phyloP scores from a whole-genome alignment of 352 stramenopile genomes.

The Elongisporangium prolatum region DNA sequence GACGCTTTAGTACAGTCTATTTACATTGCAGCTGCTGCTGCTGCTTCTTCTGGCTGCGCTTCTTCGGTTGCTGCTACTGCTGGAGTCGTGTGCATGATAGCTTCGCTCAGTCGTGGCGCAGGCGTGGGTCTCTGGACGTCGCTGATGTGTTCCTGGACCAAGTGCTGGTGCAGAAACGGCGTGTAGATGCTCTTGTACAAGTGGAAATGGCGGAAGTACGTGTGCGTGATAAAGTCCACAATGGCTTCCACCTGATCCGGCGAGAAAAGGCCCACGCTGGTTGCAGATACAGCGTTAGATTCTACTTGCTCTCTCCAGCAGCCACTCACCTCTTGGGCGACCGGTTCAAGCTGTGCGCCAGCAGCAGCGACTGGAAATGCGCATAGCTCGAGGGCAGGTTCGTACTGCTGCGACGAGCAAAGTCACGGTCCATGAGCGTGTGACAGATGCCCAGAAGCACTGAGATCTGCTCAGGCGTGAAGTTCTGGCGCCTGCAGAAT shows the following conservation, averaged over 20 bases:
- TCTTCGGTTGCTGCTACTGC: conserved; percentile 1
- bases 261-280: conserved; percentile 56
- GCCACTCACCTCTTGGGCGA: conserved; percentile 52
- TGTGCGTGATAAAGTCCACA: conserved; percentile 72
- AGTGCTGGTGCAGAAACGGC: conserved; percentile 43
- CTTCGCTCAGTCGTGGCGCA: conserved; percentile 30
- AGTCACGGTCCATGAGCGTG: conserved; percentile 57
- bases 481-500: conserved; percentile 63
- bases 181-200: conserved; percentile 83
- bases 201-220: conserved; percentile 77
- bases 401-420: conserved; percentile 34
- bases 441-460: conserved; percentile 66
- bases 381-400: conserved; percentile 47
- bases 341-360: conserved; percentile 64
- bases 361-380: conserved; percentile 53
- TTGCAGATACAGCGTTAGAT: conserved; percentile 1
- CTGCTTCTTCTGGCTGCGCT: conserved; percentile 10
- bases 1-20: background rate
- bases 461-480: conserved; percentile 51
- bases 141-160: conserved; percentile 42
- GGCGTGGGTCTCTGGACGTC: conserved; percentile 33
- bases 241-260: conserved; percentile 40
- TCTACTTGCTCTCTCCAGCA: background rate
- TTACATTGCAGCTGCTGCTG: background rate
- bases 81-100: conserved; percentile 27